These are phyloP conservation scores for Alternaria sp. DNA, from an alignment of 2,329 filamentous ascomycete genomes.

Conservation along the genomic window DNA sequence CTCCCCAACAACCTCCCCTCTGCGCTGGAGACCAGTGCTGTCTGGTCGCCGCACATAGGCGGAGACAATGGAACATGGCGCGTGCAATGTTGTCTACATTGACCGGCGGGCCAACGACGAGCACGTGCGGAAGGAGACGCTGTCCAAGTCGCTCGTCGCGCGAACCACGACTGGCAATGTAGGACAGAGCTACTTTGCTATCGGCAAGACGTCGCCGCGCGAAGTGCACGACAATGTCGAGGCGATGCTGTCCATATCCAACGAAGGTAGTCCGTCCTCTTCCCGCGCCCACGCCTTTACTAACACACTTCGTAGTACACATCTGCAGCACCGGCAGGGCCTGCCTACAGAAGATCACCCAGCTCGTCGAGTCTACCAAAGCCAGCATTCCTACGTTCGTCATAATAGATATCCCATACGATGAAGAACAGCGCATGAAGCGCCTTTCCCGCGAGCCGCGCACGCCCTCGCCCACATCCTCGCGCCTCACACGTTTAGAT, in stretches of 20 bases:
- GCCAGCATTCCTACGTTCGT: conserved; percentile 48
- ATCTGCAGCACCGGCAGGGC: conserved; percentile 49
- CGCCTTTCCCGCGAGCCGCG: conserved; percentile 51
- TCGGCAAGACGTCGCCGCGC: conserved; percentile 36
- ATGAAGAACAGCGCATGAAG: conserved; percentile 50
- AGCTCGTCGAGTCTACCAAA: conserved; percentile 42
- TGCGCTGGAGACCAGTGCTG: conserved; percentile 40
- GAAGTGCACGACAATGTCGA: conserved; percentile 51
- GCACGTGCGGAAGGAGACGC: conserved; percentile 46
- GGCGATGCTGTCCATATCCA: conserved; percentile 50
- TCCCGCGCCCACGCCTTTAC: background rate
- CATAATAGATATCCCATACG: conserved; percentile 53
- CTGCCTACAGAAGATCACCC: conserved; percentile 46
- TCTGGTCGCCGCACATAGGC: conserved; percentile 41
- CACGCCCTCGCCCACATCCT: conserved; percentile 49
- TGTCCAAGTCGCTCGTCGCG: conserved; percentile 43
- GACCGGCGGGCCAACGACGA: conserved; percentile 52
- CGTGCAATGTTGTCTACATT: conserved; percentile 54
- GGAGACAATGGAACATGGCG: conserved; percentile 53
- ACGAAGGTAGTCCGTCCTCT: conserved; percentile 43
- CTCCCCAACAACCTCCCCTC: conserved; percentile 27
- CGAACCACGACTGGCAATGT: conserved; percentile 42
- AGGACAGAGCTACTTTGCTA: conserved; percentile 45
- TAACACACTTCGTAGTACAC: conserved; percentile 42
- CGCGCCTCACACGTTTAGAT: conserved; percentile 39